These are phyloP conservation scores for Andrographis paniculata DNA, from an alignment of 305 asterid genomes.

Conservation along the genomic window DNA sequence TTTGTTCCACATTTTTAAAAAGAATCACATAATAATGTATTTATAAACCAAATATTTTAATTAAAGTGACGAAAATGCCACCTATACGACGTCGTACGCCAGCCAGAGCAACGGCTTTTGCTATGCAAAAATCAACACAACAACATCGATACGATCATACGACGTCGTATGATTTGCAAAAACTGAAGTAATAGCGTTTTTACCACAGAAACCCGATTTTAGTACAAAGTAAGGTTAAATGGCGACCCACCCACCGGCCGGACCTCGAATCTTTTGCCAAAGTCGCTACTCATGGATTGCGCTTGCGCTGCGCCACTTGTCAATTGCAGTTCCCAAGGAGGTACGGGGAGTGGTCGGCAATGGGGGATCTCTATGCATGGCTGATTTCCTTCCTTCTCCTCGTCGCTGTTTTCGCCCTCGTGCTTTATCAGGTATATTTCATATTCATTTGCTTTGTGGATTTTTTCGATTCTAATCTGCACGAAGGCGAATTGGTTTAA, in stretches of 20 bases:
- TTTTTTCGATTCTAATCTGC: neutral
- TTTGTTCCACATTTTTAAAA: no score
- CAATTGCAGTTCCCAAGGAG: neutral
- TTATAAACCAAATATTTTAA: no score
- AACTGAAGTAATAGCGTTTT: neutral
- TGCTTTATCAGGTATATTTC: conserved; percentile 1
- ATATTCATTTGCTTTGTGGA: neutral
- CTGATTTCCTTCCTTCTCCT: conserved; percentile 4
- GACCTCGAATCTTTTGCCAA: neutral
- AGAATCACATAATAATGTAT: no score
- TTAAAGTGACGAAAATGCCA: no score
- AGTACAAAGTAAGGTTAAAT: neutral
- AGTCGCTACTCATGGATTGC: neutral
- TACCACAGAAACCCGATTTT: neutral
- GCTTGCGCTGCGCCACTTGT: neutral
- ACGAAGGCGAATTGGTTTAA: neutral
- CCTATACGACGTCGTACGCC: no score
- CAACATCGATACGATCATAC: neutral
- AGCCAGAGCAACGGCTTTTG: no score
- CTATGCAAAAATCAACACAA: no score
- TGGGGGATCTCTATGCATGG: conserved; percentile 8
- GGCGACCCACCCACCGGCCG: neutral
- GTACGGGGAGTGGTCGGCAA: neutral
- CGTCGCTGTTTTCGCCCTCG: conserved; percentile 1
- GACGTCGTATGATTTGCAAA: neutral